Percentiles rank a stretch among this genome's conserved stretches.
These are phyloP conservation scores for Botryotinia convoluta DNA, from an alignment of 2,329 filamentous ascomycete genomes.

Conservation along the genomic window DNA sequence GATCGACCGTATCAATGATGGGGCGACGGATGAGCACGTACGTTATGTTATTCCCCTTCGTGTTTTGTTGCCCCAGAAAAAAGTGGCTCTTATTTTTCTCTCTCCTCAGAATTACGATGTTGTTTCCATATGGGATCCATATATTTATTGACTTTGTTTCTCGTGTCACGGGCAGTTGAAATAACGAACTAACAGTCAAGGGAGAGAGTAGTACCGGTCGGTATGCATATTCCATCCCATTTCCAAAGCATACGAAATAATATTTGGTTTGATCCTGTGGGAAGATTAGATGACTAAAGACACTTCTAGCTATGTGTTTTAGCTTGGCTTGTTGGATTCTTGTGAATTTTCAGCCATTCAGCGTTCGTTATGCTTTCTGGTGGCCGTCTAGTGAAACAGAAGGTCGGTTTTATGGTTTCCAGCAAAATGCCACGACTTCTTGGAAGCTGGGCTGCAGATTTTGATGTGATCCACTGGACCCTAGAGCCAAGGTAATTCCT, in stretches of 20 bases:
- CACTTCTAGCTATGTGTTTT: background rate
- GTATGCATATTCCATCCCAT: conserved; percentile 9
- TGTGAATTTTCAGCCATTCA: background rate
- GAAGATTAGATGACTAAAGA: conserved; percentile 19
- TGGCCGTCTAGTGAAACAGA: conserved; percentile 13
- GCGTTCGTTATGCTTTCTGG: background rate
- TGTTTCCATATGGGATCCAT: background rate
- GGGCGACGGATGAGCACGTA: background rate
- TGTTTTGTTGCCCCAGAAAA: conserved; percentile 7
- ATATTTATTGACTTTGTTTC: background rate
- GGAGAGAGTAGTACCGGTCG: background rate
- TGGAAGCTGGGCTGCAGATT: conserved; percentile 4
- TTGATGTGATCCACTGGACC: conserved; percentile 1
- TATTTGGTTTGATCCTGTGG: conserved; percentile 11
- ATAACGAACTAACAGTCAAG: background rate
- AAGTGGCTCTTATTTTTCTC: background rate
- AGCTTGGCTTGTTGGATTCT: background rate
- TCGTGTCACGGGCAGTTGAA: background rate
- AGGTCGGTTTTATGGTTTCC: background rate
- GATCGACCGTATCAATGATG: conserved; percentile 11
- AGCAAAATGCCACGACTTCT: conserved; percentile 12
- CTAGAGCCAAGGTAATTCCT: background rate
- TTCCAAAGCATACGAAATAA: background rate
- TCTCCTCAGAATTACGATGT: background rate
- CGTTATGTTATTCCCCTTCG: background rate